A percentile compares a stretch with the other conserved stretches of the same genome.
phyloP scores from a whole-genome alignment of 2,329 filamentous ascomycete genomes.

The Aspergillus bombycis region DNA sequence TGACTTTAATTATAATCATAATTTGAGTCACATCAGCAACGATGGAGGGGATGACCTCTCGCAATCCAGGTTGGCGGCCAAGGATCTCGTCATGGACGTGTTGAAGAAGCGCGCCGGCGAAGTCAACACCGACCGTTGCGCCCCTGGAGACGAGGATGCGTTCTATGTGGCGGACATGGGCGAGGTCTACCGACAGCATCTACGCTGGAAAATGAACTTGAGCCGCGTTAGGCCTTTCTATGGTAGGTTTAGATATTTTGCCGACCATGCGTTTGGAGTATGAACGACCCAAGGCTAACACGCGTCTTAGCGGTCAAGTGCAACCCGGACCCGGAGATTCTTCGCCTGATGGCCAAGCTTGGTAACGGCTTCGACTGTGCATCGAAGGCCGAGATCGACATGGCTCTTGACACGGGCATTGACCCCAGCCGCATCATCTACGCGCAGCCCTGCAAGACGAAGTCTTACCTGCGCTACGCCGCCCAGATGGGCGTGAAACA shows the following conservation, averaged over 20 bases:
- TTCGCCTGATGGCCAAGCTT: slow-evolving; percentile 82
- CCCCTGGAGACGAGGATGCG: slow-evolving; percentile 91
- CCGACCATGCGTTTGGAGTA: neutral
- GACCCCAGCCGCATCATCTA: slow-evolving; percentile 94
- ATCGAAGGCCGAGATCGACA: slow-evolving; percentile 95
- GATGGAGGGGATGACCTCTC: slow-evolving; percentile 50
- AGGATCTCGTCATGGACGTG: slow-evolving; percentile 82
- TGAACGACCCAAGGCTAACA: neutral
- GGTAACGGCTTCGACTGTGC: slow-evolving; percentile 98
- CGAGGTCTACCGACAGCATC: slow-evolving; percentile 97
- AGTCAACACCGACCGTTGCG: slow-evolving; percentile 85
- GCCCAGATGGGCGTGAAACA: slow-evolving; percentile 83
- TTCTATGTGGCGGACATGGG: slow-evolving; percentile 98
- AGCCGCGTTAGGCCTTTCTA: slow-evolving; percentile 94
- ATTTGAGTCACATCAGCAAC: slow-evolving; percentile 39
- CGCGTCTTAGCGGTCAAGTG: slow-evolving; percentile 82
- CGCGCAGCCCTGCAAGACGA: slow-evolving; percentile 99
- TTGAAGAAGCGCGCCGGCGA: slow-evolving; percentile 81
- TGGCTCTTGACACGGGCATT: slow-evolving; percentile 80
- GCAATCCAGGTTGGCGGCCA: slow-evolving; percentile 58
- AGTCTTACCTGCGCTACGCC: slow-evolving; percentile 93
- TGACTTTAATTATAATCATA: slow-evolving; percentile 33
- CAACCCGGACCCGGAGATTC: slow-evolving; percentile 89
- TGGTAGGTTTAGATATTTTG: slow-evolving; percentile 58
- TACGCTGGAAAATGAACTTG: slow-evolving; percentile 96